Evolutionary conservation across 371 early-diverging fungal genomes (phyloP).

Genomic region (Syncephalastrum contaminatum): DNA sequence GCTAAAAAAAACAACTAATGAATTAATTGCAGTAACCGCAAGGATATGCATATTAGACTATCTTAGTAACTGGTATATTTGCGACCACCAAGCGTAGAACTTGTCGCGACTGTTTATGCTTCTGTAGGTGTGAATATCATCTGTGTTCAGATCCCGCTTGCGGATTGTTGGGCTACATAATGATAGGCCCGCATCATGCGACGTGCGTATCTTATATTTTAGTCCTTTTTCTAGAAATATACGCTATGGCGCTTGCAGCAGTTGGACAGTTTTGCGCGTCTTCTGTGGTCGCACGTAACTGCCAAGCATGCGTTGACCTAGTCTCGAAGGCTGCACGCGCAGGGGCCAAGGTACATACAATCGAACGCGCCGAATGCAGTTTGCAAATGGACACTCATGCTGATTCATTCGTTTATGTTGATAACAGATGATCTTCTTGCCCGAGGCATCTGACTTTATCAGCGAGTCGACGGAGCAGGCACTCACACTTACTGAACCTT

Average conservation of each 20-base stretch:
- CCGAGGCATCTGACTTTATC: constrained; percentile 85
- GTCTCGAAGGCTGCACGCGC: constrained; percentile 55
- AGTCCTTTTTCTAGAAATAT: no score
- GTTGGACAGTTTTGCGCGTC: constrained; percentile 76
- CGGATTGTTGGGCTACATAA: no score
- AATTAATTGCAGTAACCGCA: no score
- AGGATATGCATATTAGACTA: no score
- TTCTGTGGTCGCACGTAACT: constrained; percentile 47
- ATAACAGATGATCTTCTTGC: constrained; percentile 74
- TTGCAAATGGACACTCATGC: not conserved
- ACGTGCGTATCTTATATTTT: no score
- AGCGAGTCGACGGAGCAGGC: constrained; percentile 50
- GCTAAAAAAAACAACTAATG: no score
- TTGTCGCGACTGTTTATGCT: no score
- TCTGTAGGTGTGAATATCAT: no score
- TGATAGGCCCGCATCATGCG: no score
- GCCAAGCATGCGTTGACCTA: constrained; percentile 51
- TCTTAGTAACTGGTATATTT: no score
- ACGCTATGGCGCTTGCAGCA: constrained; percentile 16
- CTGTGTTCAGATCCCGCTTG: no score
- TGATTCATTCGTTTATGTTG: not conserved
- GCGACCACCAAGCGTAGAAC: no score
- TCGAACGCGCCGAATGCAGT: not conserved
- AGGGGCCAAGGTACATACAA: constrained; percentile 56
- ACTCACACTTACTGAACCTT: constrained; percentile 43